phyloP scores from a whole-genome alignment of 768 basidiomycete species.

The Mycena belliarum region DNA sequence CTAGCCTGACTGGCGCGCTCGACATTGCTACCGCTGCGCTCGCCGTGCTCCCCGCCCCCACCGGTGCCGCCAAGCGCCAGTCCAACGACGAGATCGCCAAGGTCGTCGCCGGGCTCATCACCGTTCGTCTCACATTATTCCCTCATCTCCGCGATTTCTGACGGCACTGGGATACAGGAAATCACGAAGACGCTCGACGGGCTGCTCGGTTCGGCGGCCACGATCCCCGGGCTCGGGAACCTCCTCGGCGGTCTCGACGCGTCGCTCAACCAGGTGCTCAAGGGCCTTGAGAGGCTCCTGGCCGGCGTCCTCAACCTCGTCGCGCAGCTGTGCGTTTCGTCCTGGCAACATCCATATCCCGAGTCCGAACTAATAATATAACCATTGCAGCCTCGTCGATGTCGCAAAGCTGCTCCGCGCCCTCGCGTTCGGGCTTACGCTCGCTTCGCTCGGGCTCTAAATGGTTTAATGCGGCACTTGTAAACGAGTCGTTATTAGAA shows the following conservation, averaged over 20 bases:
- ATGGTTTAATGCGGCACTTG: too few relatives aligned
- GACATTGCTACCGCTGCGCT: conserved; percentile 25
- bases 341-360: background rate
- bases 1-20: conserved; percentile 24
- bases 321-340: conserved; percentile 23
- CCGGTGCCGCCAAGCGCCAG: conserved; percentile 26
- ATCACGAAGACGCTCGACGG: conserved; percentile 24
- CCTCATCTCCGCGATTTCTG: background rate
- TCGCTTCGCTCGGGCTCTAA: conserved; percentile 19
- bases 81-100: conserved; percentile 27
- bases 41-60: conserved; percentile 10
- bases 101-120: conserved; percentile 27
- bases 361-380: background rate
- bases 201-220: conserved; percentile 21
- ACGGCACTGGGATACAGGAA: conserved; percentile 11
- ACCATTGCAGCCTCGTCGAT: conserved; percentile 11
- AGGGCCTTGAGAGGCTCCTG: conserved; percentile 29
- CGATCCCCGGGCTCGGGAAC: conserved; percentile 26
- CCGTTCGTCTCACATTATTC: conserved; percentile 13
- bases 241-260: conserved; percentile 28
- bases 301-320: conserved; percentile 32
- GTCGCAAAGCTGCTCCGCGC: conserved; percentile 15
- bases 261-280: conserved; percentile 26
- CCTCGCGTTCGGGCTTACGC: conserved; percentile 23
- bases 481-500: too few relatives aligned